Conservation (phyloP, 768 basidiomycete species). For the Mycena maculata region DNA sequence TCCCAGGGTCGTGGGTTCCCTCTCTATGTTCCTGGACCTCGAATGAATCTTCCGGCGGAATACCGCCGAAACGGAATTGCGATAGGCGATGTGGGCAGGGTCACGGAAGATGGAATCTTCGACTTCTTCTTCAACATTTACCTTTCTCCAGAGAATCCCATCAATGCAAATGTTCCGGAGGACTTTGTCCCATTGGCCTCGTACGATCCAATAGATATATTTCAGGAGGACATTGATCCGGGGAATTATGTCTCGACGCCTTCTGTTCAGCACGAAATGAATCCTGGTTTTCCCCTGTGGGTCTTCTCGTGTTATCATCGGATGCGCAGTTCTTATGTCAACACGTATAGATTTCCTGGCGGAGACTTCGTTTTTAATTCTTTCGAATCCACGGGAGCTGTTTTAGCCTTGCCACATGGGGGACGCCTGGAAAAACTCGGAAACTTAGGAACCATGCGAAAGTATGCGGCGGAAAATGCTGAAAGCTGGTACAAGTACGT, state of each 20-base stretch:
- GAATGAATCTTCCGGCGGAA: slow-evolving; percentile 32
- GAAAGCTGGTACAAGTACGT: slow-evolving; percentile 34
- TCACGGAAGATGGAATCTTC: slow-evolving; percentile 45
- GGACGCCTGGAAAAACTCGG: slow-evolving; percentile 7
- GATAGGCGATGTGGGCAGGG: slow-evolving; percentile 49
- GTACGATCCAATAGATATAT: not conserved
- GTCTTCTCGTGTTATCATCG: not conserved
- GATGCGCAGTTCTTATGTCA: not conserved
- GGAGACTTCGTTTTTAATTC: slow-evolving; percentile 21
- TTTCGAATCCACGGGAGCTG: slow-evolving; percentile 22
- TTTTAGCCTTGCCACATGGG: slow-evolving; percentile 32
- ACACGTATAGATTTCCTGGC: slow-evolving; percentile 8
- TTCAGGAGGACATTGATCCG: not conserved
- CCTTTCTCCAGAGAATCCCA: slow-evolving; percentile 36
- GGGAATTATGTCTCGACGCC: slow-evolving; percentile 1
- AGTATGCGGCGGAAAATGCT: slow-evolving; percentile 27
- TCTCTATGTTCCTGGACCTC: slow-evolving; percentile 45
- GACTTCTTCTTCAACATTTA: slow-evolving; percentile 51
- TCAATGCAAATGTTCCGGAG: slow-evolving; percentile 43
- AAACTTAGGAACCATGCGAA: slow-evolving; percentile 19
- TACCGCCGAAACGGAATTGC: slow-evolving; percentile 37
- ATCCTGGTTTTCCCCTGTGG: not conserved
- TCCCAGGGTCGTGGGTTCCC: slow-evolving; percentile 43
- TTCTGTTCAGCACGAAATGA: not conserved
- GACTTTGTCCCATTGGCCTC: slow-evolving; percentile 32